phyloP scores from a whole-genome alignment of 1,284 basidiomycete genomes.

The Butyriboletus appendiculatus region DNA sequence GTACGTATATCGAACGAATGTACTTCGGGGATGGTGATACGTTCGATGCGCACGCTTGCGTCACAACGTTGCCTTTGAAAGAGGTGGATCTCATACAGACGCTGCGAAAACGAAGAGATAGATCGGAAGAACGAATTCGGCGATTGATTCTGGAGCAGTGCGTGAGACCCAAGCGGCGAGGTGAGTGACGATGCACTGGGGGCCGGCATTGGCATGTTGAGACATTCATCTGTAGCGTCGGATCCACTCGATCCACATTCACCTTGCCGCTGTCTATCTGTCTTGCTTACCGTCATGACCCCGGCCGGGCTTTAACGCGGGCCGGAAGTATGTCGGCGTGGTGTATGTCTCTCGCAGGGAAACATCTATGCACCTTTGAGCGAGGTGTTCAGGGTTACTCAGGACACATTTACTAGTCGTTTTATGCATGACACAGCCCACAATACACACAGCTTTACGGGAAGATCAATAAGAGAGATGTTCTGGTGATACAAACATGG shows the following conservation, averaged over 20 bases:
- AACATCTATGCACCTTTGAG: not conserved
- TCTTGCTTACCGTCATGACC: not conserved
- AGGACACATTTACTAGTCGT: not conserved
- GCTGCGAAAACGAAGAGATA: conserved; percentile 18
- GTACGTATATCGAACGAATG: conserved; percentile 16
- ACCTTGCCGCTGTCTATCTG: conserved; percentile 7
- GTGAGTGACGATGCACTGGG: conserved; percentile 7
- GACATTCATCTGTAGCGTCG: conserved; percentile 3
- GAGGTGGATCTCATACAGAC: conserved; percentile 11
- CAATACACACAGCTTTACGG: not conserved
- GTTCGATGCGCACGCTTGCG: conserved; percentile 31
- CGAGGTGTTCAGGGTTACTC: not conserved
- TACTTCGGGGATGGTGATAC: conserved; percentile 3
- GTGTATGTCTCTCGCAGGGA: not conserved
- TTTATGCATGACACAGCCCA: not conserved
- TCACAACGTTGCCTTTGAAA: conserved; percentile 27
- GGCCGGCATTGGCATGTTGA: not conserved
- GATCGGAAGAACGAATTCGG: conserved; percentile 18
- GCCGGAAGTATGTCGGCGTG: too few species aligned
- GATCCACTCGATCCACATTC: not conserved
- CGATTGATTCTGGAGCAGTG: conserved; percentile 19
- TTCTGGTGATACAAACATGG: not conserved
- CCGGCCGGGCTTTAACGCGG: not conserved
- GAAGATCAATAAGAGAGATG: not conserved
- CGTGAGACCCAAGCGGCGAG: conserved; percentile 6